phyloP scores from a whole-genome alignment of 148 eudicot genomes.

The Heliamphora exappendiculata region DNA sequence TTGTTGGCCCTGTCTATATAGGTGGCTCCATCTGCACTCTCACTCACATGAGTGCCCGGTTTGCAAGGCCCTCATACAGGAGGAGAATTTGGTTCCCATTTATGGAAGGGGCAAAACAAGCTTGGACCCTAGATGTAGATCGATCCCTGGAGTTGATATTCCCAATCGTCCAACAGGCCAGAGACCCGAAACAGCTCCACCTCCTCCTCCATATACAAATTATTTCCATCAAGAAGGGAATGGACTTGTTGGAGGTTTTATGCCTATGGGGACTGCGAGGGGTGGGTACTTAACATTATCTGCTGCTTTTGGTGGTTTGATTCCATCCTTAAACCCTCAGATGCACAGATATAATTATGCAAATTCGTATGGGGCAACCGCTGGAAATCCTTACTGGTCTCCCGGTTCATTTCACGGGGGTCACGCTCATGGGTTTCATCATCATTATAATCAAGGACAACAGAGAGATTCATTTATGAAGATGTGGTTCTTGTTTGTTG shows the following conservation, averaged over 20 bases:
- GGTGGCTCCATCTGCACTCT: constrained; percentile 39
- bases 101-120: constrained; percentile 40
- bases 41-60: constrained; percentile 35
- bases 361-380: constrained; percentile 27
- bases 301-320: constrained; percentile 23
- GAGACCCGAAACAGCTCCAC: constrained; percentile 34
- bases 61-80: constrained; percentile 37
- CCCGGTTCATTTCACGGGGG: constrained; percentile 35
- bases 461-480: constrained; percentile 20
- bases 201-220: constrained; percentile 15
- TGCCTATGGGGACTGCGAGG: constrained; percentile 26
- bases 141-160: constrained; percentile 11
- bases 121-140: constrained; percentile 18
- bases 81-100: constrained; percentile 37
- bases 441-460: constrained; percentile 20
- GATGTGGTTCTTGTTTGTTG: constrained; percentile 25
- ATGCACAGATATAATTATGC: constrained; percentile 32
- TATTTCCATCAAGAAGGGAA: constrained; percentile 17
- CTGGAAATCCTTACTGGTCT: constrained; percentile 25
- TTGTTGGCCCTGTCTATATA: constrained; percentile 47
- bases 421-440: constrained; percentile 39
- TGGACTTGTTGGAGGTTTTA: constrained; percentile 14
- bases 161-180: constrained; percentile 39
- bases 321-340: constrained; percentile 28
- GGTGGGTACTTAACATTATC: constrained; percentile 22